Conservation (phyloP, 441 rosid species). For the Flueggea neowawraea region DNA sequence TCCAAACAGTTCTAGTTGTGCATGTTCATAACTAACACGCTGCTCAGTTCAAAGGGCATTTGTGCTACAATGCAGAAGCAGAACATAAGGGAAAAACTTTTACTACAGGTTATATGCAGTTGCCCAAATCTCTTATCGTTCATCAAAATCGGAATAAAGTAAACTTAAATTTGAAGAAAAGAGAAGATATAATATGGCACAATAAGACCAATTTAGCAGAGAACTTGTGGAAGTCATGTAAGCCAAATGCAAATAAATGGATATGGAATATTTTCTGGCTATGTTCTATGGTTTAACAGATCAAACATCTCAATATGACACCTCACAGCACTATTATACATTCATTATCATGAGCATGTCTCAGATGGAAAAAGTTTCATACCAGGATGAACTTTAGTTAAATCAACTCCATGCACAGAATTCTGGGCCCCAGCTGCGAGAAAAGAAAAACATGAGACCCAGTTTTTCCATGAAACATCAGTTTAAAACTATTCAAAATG, state of each 20-base stretch:
- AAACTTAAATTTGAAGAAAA: not conserved
- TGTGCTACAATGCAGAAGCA: too few relatives aligned
- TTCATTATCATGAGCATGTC: conserved; percentile 8
- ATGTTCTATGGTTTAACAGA: too few relatives aligned
- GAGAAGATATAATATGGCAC: not conserved
- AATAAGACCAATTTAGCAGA: not conserved
- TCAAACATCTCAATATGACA: not conserved
- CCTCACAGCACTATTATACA: not conserved
- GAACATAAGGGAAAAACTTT: too few relatives aligned
- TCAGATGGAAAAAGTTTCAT: conserved; percentile 30
- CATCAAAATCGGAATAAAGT: too few relatives aligned
- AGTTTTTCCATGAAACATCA: conserved; percentile 8
- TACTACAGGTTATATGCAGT: too few relatives aligned
- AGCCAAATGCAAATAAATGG: too few relatives aligned
- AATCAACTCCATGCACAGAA: conserved; percentile 54
- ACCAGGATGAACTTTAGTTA: conserved; percentile 57
- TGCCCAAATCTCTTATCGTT: too few relatives aligned
- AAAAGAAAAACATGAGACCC: conserved; percentile 16
- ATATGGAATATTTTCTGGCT: too few relatives aligned
- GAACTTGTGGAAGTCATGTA: not conserved
- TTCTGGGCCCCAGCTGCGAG: conserved; percentile 72
- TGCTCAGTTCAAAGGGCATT: too few relatives aligned
- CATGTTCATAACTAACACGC: not conserved
- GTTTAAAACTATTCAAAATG: conserved; percentile 1
- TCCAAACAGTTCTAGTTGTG: too few relatives aligned